A percentile compares a stretch with the other conserved stretches of the same genome.
Conservation (phyloP, 495 filamentous ascomycete species). For the Trichoderma reesei region DNA sequence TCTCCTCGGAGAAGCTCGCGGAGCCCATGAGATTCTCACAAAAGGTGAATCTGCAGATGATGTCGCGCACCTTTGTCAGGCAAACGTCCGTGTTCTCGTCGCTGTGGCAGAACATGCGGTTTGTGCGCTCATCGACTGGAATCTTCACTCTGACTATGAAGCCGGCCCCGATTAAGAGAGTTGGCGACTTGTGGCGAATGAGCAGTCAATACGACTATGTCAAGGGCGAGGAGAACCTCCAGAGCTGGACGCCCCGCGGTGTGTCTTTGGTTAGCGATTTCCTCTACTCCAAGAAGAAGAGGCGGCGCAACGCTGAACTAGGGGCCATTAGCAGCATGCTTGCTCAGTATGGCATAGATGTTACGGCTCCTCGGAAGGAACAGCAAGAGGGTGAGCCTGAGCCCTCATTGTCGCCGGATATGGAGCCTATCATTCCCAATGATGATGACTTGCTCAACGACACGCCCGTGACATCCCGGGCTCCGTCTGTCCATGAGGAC, state of each 20-base stretch:
- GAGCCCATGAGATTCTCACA: slow-evolving; percentile 78
- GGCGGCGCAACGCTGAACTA: slow-evolving; percentile 63
- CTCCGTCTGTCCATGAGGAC: slow-evolving; percentile 15
- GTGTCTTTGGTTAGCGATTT: slow-evolving; percentile 81
- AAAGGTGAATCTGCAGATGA: slow-evolving; percentile 68
- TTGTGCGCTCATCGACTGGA: slow-evolving; percentile 75
- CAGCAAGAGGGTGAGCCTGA: not conserved
- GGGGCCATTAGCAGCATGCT: slow-evolving; percentile 68
- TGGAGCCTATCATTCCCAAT: slow-evolving; percentile 7
- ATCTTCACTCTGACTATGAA: slow-evolving; percentile 81
- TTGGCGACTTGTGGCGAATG: slow-evolving; percentile 93
- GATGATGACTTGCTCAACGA: slow-evolving; percentile 41
- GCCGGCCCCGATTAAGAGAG: slow-evolving; percentile 80
- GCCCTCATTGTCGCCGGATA: not conserved
- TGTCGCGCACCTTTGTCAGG: slow-evolving; percentile 73
- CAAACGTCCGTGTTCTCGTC: slow-evolving; percentile 79
- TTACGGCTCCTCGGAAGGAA: not conserved
- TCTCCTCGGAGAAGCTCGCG: slow-evolving; percentile 65
- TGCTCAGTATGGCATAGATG: slow-evolving; percentile 30
- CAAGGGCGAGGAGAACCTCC: slow-evolving; percentile 82
- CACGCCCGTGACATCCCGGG: slow-evolving; percentile 30
- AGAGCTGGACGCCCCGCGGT: slow-evolving; percentile 77
- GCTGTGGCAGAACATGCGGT: slow-evolving; percentile 72
- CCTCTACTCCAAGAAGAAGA: slow-evolving; percentile 58
- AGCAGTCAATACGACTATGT: slow-evolving; percentile 88